Percentiles rank a stretch among this genome's conserved stretches.
phyloP scores from a whole-genome alignment of 2,329 filamentous ascomycete genomes.

The Penicillium sp. region DNA sequence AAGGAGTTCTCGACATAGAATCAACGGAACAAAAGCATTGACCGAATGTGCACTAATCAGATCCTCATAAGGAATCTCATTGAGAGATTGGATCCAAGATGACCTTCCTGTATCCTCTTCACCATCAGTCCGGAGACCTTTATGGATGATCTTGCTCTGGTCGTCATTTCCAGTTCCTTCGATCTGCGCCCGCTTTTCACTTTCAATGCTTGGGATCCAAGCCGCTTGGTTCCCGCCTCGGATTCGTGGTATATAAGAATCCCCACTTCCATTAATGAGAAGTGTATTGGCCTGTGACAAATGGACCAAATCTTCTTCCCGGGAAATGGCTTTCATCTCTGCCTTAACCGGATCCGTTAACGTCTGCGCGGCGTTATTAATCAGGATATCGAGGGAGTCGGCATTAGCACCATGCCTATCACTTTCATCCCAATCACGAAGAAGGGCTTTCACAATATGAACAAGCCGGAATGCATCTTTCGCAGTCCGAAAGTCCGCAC shows the following conservation, averaged over 20 bases:
- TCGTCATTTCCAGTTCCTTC: background rate
- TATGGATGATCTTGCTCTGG: conserved; percentile 2
- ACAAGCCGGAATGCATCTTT: conserved; percentile 34
- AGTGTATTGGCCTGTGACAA: background rate
- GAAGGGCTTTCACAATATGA: conserved; percentile 17
- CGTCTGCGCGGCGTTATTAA: conserved; percentile 45
- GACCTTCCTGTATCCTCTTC: conserved; percentile 20
- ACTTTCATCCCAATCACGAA: conserved; percentile 19
- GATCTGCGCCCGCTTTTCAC: conserved; percentile 29
- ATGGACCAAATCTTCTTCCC: conserved; percentile 21
- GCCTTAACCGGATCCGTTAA: conserved; percentile 35
- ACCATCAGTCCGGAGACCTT: conserved; percentile 10
- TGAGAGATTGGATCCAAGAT: conserved; percentile 38
- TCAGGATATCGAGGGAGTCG: conserved; percentile 31
- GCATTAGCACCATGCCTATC: background rate
- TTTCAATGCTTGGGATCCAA: conserved; percentile 25
- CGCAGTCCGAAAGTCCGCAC: conserved; percentile 36
- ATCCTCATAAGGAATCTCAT: conserved; percentile 42
- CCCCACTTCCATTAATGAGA: background rate
- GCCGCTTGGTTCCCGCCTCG: conserved; percentile 14
- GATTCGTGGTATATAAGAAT: conserved; percentile 14
- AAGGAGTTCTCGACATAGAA: conserved; percentile 40
- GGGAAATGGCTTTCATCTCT: conserved; percentile 29
- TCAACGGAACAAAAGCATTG: conserved; percentile 42
- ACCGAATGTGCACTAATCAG: conserved; percentile 39